Evolutionary conservation across 352 stramenopile genomes (phyloP).

Genomic region (Phytophthora podocarpi): DNA sequence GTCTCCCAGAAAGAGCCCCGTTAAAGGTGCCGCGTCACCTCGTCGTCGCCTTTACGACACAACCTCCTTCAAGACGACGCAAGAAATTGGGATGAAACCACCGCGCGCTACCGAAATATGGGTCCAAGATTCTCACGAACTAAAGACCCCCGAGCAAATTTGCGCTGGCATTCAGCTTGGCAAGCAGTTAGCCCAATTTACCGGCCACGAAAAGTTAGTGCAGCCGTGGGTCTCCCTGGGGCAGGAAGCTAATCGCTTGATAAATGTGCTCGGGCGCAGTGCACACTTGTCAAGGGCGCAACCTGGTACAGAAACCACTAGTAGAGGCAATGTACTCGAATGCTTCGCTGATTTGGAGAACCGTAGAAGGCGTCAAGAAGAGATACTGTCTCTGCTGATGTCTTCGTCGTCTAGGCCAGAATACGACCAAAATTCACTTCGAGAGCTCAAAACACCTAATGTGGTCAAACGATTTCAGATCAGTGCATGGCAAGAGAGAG

Average conservation of each 20-base stretch:
- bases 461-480: slow-evolving; percentile 2
- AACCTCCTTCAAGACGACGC: neutral
- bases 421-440: no score
- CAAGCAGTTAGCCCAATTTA: slow-evolving; percentile 22
- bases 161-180: slow-evolving; percentile 36
- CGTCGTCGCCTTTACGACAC: neutral
- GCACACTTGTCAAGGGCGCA: neutral
- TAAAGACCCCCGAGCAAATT: slow-evolving; percentile 45
- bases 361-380: slow-evolving; percentile 12
- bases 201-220: slow-evolving; percentile 3
- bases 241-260: slow-evolving; percentile 3
- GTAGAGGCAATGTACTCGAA: neutral
- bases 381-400: slow-evolving; percentile 4
- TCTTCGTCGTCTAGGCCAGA: slow-evolving; percentile 2
- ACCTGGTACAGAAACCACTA: neutral
- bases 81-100: neutral
- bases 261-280: neutral
- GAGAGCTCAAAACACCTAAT: neutral
- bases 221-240: slow-evolving; percentile 17
- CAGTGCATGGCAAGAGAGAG: neutral
- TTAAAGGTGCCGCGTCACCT: neutral
- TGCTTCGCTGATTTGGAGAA: slow-evolving; percentile 16
- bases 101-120: slow-evolving; percentile 26
- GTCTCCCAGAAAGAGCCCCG: slow-evolving; percentile 1
- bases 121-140: slow-evolving; percentile 28